Percentiles rank a stretch among this genome's conserved stretches.
These are phyloP conservation scores for Hypoxylon perforatum DNA, from an alignment of 495 filamentous ascomycete genomes.

Conservation along the genomic window DNA sequence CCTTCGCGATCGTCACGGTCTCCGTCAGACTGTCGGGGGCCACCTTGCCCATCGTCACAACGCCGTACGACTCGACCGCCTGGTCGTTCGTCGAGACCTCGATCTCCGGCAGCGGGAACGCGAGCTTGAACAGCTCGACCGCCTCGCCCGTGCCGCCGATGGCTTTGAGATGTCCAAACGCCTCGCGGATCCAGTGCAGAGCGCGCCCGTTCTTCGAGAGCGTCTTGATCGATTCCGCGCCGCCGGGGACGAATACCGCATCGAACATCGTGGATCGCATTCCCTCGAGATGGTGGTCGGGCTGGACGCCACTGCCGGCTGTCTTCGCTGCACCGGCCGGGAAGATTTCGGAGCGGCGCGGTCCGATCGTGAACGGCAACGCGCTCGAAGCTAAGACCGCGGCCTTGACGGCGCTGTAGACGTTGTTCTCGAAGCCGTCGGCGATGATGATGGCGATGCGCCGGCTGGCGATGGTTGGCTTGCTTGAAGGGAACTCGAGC, in stretches of 20 bases:
- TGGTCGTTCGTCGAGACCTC: slow-evolving; percentile 58
- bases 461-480: slow-evolving; percentile 75
- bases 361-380: slow-evolving; percentile 76
- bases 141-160: slow-evolving; percentile 80
- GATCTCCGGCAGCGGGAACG: slow-evolving; percentile 67
- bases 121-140: slow-evolving; percentile 70
- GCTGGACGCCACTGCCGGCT: slow-evolving; percentile 64
- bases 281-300: slow-evolving; percentile 85
- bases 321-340: slow-evolving; percentile 62
- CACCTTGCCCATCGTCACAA: slow-evolving; percentile 68
- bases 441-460: slow-evolving; percentile 82
- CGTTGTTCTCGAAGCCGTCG: slow-evolving; percentile 78
- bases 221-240: slow-evolving; percentile 66
- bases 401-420: slow-evolving; percentile 72
- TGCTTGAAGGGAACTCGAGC: slow-evolving; percentile 69
- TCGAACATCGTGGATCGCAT: slow-evolving; percentile 90
- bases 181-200: slow-evolving; percentile 85
- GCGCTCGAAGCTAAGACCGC: slow-evolving; percentile 71
- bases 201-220: slow-evolving; percentile 80
- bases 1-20: slow-evolving; percentile 67
- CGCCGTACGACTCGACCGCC: slow-evolving; percentile 74
- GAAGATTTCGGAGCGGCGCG: slow-evolving; percentile 68
- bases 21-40: slow-evolving; percentile 66
- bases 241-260: slow-evolving; percentile 82
- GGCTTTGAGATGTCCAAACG: slow-evolving; percentile 82